Evolutionary conservation across 1,284 basidiomycete genomes (phyloP).

Genomic region (Ustilago tritici): DNA sequence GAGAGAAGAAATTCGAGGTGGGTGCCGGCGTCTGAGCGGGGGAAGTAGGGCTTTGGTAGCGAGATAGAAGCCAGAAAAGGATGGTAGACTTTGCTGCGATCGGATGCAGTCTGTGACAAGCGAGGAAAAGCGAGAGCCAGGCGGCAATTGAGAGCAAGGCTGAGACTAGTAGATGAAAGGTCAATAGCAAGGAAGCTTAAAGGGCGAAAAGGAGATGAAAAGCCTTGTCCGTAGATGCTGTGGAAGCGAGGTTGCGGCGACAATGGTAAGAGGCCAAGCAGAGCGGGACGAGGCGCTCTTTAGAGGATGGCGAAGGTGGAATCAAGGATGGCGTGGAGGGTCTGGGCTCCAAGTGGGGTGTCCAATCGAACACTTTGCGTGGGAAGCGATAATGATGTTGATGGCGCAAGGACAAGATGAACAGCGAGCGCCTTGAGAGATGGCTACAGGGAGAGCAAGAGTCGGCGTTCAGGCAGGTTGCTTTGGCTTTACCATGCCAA

Average conservation of each 20-base stretch:
- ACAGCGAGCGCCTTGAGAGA: not conserved
- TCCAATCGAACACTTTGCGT: conserved; percentile 3
- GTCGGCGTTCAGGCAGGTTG: not conserved
- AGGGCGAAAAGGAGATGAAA: not conserved
- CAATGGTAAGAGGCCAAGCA: conserved; percentile 8
- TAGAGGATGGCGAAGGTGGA: conserved; percentile 2
- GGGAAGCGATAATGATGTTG: not conserved
- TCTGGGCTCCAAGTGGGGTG: not conserved
- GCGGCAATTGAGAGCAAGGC: not conserved
- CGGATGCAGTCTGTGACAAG: not conserved
- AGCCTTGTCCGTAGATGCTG: conserved; percentile 4
- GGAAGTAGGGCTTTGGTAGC: conserved; percentile 2
- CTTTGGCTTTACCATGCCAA: not conserved
- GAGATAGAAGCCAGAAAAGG: not conserved
- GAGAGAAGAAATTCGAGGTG: conserved; percentile 9
- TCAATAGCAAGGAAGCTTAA: not conserved
- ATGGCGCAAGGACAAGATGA: conserved; percentile 9
- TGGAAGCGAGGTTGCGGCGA: conserved; percentile 7
- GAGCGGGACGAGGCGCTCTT: not conserved
- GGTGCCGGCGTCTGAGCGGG: conserved; percentile 15
- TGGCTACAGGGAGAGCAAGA: not conserved
- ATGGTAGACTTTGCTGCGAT: not conserved
- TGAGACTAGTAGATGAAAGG: not conserved
- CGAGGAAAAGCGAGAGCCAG: not conserved
- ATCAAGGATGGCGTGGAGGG: not conserved